phyloP scores from a whole-genome alignment of 2,329 filamentous ascomycete genomes.

The Coniosporium tulheliwenetii region DNA sequence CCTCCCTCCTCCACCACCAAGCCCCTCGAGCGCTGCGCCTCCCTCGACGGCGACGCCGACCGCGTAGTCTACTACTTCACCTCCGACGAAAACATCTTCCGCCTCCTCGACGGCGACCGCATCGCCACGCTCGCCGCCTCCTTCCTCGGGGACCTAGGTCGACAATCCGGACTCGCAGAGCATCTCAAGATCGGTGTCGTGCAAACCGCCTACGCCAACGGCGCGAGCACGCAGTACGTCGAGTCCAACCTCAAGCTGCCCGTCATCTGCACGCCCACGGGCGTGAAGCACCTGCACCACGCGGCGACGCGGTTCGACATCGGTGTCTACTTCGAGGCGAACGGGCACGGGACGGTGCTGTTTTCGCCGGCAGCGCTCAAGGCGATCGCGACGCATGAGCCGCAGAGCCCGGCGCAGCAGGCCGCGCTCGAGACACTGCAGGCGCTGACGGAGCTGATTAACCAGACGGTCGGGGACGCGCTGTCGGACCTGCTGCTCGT shows the following conservation, averaged over 20 bases:
- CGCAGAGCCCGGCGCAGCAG: conserved; percentile 82
- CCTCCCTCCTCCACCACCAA: conserved; percentile 69
- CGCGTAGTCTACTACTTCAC: conserved; percentile 90
- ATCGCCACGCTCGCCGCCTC: conserved; percentile 89
- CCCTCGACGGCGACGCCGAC: conserved; percentile 89
- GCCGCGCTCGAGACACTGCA: conserved; percentile 73
- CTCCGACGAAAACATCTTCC: conserved; percentile 69
- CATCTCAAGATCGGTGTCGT: conserved; percentile 86
- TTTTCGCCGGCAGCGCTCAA: conserved; percentile 77
- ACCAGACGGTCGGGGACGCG: conserved; percentile 94
- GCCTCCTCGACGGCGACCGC: conserved; percentile 87
- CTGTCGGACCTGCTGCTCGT: conserved; percentile 92
- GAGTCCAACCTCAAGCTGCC: conserved; percentile 76
- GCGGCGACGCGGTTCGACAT: conserved; percentile 91
- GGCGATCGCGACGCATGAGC: conserved; percentile 62
- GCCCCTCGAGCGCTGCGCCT: conserved; percentile 67
- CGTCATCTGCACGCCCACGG: conserved; percentile 84
- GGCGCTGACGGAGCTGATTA: conserved; percentile 81
- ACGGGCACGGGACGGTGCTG: conserved; percentile 90
- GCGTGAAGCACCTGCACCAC: conserved; percentile 95
- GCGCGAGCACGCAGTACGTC: conserved; percentile 83
- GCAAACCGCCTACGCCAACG: conserved; percentile 90
- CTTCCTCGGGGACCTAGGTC: conserved; percentile 80
- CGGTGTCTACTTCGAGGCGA: conserved; percentile 96
- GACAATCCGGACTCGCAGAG: conserved; percentile 60